phyloP scores from a whole-genome alignment of 768 basidiomycete genomes.

The Podaxis sp. region DNA sequence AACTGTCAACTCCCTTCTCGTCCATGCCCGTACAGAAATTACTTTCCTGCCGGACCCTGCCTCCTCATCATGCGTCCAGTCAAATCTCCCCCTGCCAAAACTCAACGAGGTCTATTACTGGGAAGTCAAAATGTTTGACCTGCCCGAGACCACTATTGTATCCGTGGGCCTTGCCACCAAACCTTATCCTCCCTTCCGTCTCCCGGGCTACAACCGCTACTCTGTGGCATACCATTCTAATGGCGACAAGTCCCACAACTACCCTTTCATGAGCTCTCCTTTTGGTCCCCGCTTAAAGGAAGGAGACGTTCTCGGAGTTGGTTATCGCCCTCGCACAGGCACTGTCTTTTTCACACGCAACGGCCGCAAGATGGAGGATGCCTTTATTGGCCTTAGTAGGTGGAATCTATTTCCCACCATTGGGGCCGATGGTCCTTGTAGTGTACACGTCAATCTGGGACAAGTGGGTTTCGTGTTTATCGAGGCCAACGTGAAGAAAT shows the following conservation, averaged over 20 bases:
- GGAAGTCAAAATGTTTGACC: slow-evolving; percentile 99
- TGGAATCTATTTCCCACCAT: slow-evolving; percentile 98
- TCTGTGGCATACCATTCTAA: slow-evolving; percentile 96
- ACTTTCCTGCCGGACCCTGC: slow-evolving; percentile 97
- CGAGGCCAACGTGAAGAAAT: slow-evolving; percentile 99
- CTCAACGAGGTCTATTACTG: slow-evolving; percentile 99
- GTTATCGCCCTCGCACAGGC: slow-evolving; percentile 93
- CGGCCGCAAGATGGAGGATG: slow-evolving; percentile 95
- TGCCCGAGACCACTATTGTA: slow-evolving; percentile 84
- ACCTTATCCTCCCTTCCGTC: slow-evolving; percentile 92
- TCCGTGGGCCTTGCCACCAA: slow-evolving; percentile 95
- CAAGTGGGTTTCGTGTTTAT: slow-evolving; percentile 99
- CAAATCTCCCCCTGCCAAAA: slow-evolving; percentile 94
- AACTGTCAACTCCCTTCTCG: slow-evolving; percentile 86
- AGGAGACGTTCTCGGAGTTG: slow-evolving; percentile 94
- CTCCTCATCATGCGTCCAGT: slow-evolving; percentile 92
- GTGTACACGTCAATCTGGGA: slow-evolving; percentile 95
- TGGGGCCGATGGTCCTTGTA: slow-evolving; percentile 94
- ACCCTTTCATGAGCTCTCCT: slow-evolving; percentile 84
- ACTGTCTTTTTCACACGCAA: slow-evolving; percentile 99
- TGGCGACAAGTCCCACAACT: slow-evolving; percentile 97
- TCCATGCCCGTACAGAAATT: slow-evolving; percentile 95
- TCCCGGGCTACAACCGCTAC: slow-evolving; percentile 82
- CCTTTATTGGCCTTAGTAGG: slow-evolving; percentile 83
- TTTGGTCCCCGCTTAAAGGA: slow-evolving; percentile 87